These are phyloP conservation scores for Tulasnella sp. DNA, from an alignment of 768 basidiomycete genomes.

Conservation along the genomic window DNA sequence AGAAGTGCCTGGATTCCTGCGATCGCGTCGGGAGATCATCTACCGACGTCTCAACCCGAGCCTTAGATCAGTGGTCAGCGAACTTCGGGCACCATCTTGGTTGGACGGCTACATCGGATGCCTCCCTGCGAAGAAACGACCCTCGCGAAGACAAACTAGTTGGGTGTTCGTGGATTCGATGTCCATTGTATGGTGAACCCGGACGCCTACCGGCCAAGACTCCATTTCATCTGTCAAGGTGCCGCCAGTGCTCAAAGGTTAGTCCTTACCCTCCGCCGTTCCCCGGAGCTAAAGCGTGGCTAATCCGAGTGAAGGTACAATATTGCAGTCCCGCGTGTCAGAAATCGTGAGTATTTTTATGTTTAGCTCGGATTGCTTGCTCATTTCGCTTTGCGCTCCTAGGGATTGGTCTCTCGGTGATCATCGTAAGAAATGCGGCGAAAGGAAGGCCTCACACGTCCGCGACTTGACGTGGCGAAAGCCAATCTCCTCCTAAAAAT, in stretches of 20 bases:
- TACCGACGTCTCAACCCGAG: neutral
- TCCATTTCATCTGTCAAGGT: neutral
- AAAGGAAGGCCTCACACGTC: neutral
- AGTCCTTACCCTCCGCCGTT: neutral
- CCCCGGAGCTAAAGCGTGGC: neutral
- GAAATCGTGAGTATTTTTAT: neutral
- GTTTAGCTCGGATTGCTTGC: neutral
- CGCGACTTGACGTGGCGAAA: neutral
- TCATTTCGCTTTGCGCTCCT: neutral
- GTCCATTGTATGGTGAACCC: neutral
- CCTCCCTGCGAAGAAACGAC: neutral
- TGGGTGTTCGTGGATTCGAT: neutral
- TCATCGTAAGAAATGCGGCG: neutral
- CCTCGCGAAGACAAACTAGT: neutral
- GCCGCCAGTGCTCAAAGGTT: neutral
- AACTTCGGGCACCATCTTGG: neutral
- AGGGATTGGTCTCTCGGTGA: neutral
- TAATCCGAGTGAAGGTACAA: neutral
- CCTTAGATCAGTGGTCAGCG: neutral
- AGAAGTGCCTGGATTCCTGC: neutral
- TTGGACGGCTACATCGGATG: neutral
- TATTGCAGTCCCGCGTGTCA: neutral
- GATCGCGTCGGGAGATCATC: neutral
- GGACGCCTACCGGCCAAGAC: neutral
- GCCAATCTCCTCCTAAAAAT: neutral